Conservation (phyloP, 371 early-diverging fungal genomes). For the Vairimorpha necatrix region DNA sequence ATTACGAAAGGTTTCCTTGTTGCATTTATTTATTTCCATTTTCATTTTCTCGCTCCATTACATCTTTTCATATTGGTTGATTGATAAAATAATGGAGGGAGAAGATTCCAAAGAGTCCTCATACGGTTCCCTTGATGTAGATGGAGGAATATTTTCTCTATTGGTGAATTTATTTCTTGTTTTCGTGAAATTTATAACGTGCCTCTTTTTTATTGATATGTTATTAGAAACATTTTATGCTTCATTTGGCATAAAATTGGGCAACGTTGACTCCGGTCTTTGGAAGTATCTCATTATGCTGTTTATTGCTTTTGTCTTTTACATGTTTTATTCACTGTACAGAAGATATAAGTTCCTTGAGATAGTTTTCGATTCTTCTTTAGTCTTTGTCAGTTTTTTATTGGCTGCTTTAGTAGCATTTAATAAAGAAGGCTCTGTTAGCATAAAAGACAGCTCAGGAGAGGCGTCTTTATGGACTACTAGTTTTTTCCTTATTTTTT, state of each 20-base stretch:
- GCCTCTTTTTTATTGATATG: slow-evolving; percentile 11
- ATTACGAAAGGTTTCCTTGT: background rate
- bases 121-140: background rate
- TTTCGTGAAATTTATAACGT: slow-evolving; percentile 8
- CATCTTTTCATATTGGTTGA: background rate
- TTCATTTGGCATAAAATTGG: background rate
- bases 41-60: background rate
- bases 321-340: background rate
- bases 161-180: background rate
- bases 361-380: background rate
- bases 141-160: background rate
- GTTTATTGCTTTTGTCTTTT: background rate
- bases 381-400: background rate
- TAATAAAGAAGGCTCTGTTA: background rate
- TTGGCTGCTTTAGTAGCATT: background rate
- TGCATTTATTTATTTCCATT: background rate
- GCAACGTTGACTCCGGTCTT: background rate
- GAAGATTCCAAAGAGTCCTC: background rate
- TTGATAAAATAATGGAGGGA: background rate
- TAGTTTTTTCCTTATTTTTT: slow-evolving; percentile 5
- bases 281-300: background rate
- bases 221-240: background rate
- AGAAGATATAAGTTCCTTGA: background rate
- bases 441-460: background rate
- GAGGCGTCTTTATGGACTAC: background rate